These are phyloP conservation scores for Acorus gramineus DNA, from an alignment of 106 monocot species.

Conservation along the genomic window DNA sequence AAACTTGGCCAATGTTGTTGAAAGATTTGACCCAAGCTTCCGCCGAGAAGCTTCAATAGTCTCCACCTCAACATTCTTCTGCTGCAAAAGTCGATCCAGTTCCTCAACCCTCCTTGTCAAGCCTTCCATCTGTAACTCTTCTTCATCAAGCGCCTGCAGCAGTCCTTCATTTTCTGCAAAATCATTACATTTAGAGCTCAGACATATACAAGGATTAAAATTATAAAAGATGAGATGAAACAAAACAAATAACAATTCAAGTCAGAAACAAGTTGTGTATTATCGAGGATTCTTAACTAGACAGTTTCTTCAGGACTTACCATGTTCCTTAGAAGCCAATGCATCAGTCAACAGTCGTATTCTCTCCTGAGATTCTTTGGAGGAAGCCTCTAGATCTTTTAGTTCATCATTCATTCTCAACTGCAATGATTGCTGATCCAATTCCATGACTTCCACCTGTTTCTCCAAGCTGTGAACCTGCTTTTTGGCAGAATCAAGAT, in stretches of 20 bases:
- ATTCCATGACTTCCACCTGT: conserved; percentile 30
- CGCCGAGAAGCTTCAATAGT: conserved; percentile 57
- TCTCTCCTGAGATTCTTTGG: conserved; percentile 36
- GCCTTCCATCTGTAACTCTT: conserved; percentile 70
- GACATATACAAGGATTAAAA: background rate
- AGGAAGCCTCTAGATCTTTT: conserved; percentile 37
- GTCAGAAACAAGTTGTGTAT: background rate
- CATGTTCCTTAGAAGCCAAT: conserved; percentile 80
- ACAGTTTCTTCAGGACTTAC: conserved; percentile 21
- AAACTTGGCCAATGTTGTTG: conserved; percentile 79
- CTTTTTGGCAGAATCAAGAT: conserved; percentile 54
- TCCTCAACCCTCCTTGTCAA: conserved; percentile 48
- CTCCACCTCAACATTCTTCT: conserved; percentile 47
- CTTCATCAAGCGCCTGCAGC: conserved; percentile 95
- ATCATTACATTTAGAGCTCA: conserved; percentile 1
- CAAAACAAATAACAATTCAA: background rate
- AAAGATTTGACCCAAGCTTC: conserved; percentile 64
- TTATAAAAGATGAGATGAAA: background rate
- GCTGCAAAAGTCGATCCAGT: conserved; percentile 36
- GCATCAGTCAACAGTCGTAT: conserved; percentile 43
- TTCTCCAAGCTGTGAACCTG: conserved; percentile 42
- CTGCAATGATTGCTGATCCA: conserved; percentile 35
- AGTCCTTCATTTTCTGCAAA: conserved; percentile 83
- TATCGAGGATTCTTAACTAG: too few relatives aligned
- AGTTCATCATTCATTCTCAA: conserved; percentile 29